phyloP scores from a whole-genome alignment of 768 basidiomycete genomes.

The Mycena maculata region DNA sequence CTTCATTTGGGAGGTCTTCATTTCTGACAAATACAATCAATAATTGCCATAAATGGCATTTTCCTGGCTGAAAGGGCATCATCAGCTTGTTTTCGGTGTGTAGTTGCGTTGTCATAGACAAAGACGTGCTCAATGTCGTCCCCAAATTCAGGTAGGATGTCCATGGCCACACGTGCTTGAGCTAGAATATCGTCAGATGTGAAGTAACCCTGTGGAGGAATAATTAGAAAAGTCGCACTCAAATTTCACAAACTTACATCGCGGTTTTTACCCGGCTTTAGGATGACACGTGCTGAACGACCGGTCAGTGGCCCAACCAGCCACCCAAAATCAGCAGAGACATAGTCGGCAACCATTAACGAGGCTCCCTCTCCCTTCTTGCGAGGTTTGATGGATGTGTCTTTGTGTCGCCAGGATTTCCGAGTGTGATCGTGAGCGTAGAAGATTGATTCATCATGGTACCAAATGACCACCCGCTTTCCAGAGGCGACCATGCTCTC shows the following conservation, averaged over 20 bases:
- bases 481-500: neutral
- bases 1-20: no score
- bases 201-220: neutral
- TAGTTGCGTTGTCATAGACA: conserved; percentile 8
- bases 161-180: neutral
- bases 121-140: neutral
- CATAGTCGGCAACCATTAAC: conserved; percentile 40
- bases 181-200: neutral
- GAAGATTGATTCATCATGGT: conserved; percentile 49
- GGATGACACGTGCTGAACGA: neutral
- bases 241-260: neutral
- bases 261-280: conserved; percentile 5
- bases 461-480: conserved; percentile 34
- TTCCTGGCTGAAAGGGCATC: neutral
- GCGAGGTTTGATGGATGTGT: conserved; percentile 18
- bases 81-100: neutral
- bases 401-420: conserved; percentile 39
- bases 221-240: no score
- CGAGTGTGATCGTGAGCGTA: conserved; percentile 46
- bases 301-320: neutral
- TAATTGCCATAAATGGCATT: no score
- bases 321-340: conserved; percentile 14
- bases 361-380: conserved; percentile 48
- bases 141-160: neutral
- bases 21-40: no score